These are phyloP conservation scores for Fusarium sambucinum DNA, from an alignment of 2,329 filamentous ascomycete species.

Conservation along the genomic window DNA sequence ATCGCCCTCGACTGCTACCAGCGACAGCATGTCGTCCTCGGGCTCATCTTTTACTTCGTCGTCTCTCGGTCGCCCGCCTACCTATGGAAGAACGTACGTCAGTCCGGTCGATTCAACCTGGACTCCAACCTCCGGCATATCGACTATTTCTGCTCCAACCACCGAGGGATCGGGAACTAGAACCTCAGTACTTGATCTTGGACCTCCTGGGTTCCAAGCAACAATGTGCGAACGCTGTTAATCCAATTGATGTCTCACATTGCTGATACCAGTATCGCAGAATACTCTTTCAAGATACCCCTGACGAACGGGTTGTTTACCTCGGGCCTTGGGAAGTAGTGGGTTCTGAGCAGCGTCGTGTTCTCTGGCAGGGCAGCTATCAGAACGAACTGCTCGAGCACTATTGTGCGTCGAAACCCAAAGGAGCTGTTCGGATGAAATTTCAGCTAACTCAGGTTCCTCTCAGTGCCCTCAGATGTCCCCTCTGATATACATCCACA, in stretches of 20 bases:
- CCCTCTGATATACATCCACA: slow-evolving; percentile 61
- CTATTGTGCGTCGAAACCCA: slow-evolving; percentile 55
- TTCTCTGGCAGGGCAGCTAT: slow-evolving; percentile 67
- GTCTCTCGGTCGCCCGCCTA: slow-evolving; percentile 57
- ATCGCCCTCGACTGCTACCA: slow-evolving; percentile 47
- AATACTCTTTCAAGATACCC: slow-evolving; percentile 63
- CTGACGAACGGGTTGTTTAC: slow-evolving; percentile 63
- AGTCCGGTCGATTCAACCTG: slow-evolving; percentile 61
- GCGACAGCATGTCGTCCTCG: slow-evolving; percentile 59
- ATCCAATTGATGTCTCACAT: slow-evolving; percentile 24
- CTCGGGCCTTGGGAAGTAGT: slow-evolving; percentile 67
- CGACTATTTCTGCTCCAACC: slow-evolving; percentile 60
- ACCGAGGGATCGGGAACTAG: slow-evolving; percentile 53
- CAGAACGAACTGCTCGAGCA: slow-evolving; percentile 65
- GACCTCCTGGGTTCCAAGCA: slow-evolving; percentile 66
- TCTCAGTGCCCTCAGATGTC: slow-evolving; percentile 59
- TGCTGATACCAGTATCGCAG: slow-evolving; percentile 50
- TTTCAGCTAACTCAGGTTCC: slow-evolving; percentile 15
- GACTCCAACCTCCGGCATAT: slow-evolving; percentile 59
- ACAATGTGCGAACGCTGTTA: slow-evolving; percentile 59
- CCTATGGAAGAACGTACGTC: slow-evolving; percentile 57
- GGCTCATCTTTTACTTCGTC: slow-evolving; percentile 63
- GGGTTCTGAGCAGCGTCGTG: slow-evolving; percentile 60
- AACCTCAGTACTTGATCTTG: slow-evolving; percentile 62
- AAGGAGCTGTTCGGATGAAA: slow-evolving; percentile 1